Percentiles rank a stretch among this genome's conserved stretches.
phyloP scores from a whole-genome alignment of 2,329 filamentous ascomycete genomes.

The Colletotrichum euphorbiae region DNA sequence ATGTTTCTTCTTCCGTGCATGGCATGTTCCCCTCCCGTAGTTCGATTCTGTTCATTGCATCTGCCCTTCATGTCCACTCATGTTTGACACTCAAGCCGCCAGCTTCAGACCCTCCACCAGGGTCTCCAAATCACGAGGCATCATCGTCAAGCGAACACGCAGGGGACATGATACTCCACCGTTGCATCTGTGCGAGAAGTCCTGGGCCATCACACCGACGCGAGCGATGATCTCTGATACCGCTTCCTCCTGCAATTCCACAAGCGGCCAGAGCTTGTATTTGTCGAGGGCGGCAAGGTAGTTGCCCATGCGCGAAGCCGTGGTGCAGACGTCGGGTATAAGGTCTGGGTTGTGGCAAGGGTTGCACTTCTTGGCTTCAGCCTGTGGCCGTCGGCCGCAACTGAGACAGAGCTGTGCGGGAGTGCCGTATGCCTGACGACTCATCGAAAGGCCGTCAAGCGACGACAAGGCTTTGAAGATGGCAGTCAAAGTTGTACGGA shows the following conservation, averaged over 20 bases:
- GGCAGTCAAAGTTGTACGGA: no score
- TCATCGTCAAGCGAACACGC: no score
- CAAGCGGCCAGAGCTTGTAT: conserved; percentile 2
- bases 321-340: background rate
- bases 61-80: no score
- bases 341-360: background rate
- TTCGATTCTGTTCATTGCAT: no score
- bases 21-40: background rate
- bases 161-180: background rate
- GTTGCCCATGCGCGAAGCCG: conserved; percentile 8
- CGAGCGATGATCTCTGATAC: background rate
- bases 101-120: no score
- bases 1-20: background rate
- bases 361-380: conserved; percentile 11
- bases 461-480: background rate
- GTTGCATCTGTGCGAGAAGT: background rate
- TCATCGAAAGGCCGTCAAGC: background rate
- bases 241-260: background rate
- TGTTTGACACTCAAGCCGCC: no score
- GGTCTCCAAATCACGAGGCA: no score
- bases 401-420: background rate
- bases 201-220: background rate
- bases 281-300: conserved; percentile 2
- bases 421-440: background rate
- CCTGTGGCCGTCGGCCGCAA: conserved; percentile 10